These are phyloP conservation scores for Elongisporangium anandrum DNA, from an alignment of 352 stramenopile species.

Conservation along the genomic window DNA sequence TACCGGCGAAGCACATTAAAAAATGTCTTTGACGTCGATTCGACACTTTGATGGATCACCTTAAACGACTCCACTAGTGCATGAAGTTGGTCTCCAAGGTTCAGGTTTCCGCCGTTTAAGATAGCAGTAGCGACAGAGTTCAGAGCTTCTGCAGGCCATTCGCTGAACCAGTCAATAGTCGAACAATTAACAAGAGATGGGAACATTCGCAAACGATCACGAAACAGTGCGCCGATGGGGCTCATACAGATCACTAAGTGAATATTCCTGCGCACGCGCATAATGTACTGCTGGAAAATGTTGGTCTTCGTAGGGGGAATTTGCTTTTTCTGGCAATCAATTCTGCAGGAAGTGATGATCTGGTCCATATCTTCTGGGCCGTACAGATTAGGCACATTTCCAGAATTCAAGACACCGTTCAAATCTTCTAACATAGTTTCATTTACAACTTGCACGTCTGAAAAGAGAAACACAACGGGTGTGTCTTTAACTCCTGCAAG, in stretches of 20 bases:
- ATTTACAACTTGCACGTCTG: slow-evolving; percentile 93
- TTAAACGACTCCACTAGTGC: slow-evolving; percentile 68
- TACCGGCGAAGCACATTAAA: slow-evolving; percentile 84
- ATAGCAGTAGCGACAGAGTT: slow-evolving; percentile 74
- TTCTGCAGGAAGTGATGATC: slow-evolving; percentile 89
- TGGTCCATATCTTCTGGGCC: slow-evolving; percentile 88
- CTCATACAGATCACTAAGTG: slow-evolving; percentile 93
- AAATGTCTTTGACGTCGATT: slow-evolving; percentile 76
- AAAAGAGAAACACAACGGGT: slow-evolving; percentile 92
- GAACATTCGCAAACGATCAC: slow-evolving; percentile 90
- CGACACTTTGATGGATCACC: slow-evolving; percentile 90
- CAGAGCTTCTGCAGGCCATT: slow-evolving; percentile 81
- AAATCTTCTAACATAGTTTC: slow-evolving; percentile 96
- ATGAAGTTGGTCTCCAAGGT: slow-evolving; percentile 5
- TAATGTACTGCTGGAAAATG: slow-evolving; percentile 92
- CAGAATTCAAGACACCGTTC: slow-evolving; percentile 94
- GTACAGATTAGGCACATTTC: slow-evolving; percentile 94
- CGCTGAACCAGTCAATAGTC: slow-evolving; percentile 88
- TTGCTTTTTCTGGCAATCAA: slow-evolving; percentile 88
- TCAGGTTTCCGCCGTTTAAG: slow-evolving; percentile 4
- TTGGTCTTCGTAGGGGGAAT: slow-evolving; percentile 92
- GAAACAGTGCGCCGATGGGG: slow-evolving; percentile 86
- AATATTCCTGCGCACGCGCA: slow-evolving; percentile 90
- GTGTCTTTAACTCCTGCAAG: slow-evolving; percentile 92
- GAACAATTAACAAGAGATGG: slow-evolving; percentile 88